phyloP scores from a whole-genome alignment of 192 early-diverging fungal species.

The Jimgerdemannia flammicorona region DNA sequence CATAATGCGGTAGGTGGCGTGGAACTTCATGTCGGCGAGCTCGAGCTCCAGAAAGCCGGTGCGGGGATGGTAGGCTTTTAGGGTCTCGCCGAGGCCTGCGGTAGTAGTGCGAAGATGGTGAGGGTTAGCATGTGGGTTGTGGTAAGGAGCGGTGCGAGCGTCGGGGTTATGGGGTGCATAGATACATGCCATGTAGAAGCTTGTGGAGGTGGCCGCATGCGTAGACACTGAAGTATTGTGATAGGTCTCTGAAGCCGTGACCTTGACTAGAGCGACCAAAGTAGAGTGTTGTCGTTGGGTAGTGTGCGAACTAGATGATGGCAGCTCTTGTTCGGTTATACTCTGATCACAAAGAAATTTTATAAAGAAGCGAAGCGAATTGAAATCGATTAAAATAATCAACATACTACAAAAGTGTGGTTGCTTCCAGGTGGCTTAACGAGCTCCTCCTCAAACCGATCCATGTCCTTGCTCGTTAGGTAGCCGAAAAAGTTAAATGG shows the following conservation, averaged over 20 bases:
- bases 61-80: slow-evolving; percentile 60
- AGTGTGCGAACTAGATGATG: slow-evolving; percentile 54
- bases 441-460: slow-evolving; percentile 57
- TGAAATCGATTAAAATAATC: no score
- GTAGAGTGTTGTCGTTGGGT: slow-evolving; percentile 76
- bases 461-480: slow-evolving; percentile 70
- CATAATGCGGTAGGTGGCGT: slow-evolving; percentile 81
- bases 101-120: no score
- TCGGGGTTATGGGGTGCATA: no score
- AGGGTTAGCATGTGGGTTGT: neutral
- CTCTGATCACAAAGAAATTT: no score
- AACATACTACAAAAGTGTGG: slow-evolving; percentile 64
- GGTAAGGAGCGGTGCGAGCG: no score
- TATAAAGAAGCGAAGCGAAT: no score
- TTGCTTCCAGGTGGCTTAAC: slow-evolving; percentile 32
- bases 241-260: slow-evolving; percentile 55
- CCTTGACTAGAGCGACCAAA: slow-evolving; percentile 63
- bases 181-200: slow-evolving; percentile 46
- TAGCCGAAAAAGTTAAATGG: slow-evolving; percentile 94
- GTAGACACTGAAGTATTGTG: slow-evolving; percentile 63
- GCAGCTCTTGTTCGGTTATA: no score
- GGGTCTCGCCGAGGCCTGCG: slow-evolving; percentile 1
- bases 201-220: slow-evolving; percentile 88
- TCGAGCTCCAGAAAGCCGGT: slow-evolving; percentile 79
- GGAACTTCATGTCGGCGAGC: slow-evolving; percentile 86